Percentiles rank a stretch among this genome's conserved stretches.
phyloP scores from a whole-genome alignment of 192 early-diverging fungal species.

The Piromyces finnis region DNA sequence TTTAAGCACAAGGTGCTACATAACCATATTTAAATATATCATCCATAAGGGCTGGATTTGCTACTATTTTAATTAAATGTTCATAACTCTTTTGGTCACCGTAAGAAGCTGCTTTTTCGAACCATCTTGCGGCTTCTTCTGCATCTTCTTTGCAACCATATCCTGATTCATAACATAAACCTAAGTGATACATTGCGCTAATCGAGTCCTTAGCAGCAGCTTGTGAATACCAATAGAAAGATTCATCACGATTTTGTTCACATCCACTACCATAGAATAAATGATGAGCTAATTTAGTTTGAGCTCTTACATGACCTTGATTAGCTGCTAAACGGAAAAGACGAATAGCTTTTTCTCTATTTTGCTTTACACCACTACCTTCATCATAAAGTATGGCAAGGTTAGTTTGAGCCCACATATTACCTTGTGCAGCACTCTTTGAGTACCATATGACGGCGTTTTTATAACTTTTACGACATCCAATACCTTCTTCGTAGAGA shows the following conservation, averaged over 20 bases:
- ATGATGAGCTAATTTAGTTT: not conserved
- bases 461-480: not conserved
- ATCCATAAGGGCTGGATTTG: not conserved
- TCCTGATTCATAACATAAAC: not conserved
- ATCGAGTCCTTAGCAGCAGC: not conserved
- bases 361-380: not conserved
- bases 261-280: not conserved
- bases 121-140: not conserved
- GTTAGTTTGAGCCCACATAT: not conserved
- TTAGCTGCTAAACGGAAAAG: not conserved
- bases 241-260: not conserved
- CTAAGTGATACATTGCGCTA: not conserved
- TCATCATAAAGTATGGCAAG: not conserved
- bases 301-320: not conserved
- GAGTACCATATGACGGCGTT: not conserved
- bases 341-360: not conserved
- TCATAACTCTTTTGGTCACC: not conserved
- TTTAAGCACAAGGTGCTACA: not conserved
- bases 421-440: conserved; percentile 1
- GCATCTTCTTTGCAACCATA: not conserved
- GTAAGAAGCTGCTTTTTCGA: not conserved
- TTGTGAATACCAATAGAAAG: not conserved
- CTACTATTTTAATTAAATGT: not conserved
- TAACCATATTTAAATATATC: not conserved
- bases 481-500: not conserved